Evolutionary conservation across 495 filamentous ascomycete species (phyloP).

Genomic region (Trypethelium eluteriae): DNA sequence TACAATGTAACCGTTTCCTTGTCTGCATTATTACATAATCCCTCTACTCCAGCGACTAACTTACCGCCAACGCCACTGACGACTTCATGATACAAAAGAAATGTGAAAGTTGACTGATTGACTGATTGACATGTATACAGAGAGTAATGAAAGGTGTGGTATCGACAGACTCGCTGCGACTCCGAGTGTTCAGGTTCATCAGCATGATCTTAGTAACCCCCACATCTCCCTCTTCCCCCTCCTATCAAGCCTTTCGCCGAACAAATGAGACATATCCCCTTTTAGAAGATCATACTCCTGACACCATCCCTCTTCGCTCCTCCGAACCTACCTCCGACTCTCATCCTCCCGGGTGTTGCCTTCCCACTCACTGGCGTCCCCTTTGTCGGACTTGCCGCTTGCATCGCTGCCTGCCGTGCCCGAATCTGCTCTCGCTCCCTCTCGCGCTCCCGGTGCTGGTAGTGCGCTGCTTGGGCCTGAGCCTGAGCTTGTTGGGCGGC

Average conservation of each 20-base stretch:
- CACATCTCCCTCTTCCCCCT: not conserved
- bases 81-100: not conserved
- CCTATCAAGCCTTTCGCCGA: not conserved
- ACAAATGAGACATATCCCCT: not conserved
- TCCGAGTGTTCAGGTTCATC: not conserved
- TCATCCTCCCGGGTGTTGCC: conserved; percentile 5
- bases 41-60: not conserved
- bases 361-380: conserved; percentile 21
- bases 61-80: not conserved
- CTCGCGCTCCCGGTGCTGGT: conserved; percentile 1
- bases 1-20: not conserved
- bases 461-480: not conserved
- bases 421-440: conserved; percentile 5
- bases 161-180: not conserved
- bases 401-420: conserved; percentile 8
- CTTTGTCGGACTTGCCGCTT: conserved; percentile 11
- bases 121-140: conserved; percentile 5
- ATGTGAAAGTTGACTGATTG: not conserved
- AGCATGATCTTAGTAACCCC: not conserved
- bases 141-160: not conserved
- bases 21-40: conserved; percentile 8
- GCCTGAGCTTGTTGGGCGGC: not conserved
- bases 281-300: conserved; percentile 31
- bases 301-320: conserved; percentile 22
- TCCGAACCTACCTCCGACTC: not conserved